These are phyloP conservation scores for Rhizopogon hawkerae DNA, from an alignment of 1,284 basidiomycete species.

Conservation along the genomic window DNA sequence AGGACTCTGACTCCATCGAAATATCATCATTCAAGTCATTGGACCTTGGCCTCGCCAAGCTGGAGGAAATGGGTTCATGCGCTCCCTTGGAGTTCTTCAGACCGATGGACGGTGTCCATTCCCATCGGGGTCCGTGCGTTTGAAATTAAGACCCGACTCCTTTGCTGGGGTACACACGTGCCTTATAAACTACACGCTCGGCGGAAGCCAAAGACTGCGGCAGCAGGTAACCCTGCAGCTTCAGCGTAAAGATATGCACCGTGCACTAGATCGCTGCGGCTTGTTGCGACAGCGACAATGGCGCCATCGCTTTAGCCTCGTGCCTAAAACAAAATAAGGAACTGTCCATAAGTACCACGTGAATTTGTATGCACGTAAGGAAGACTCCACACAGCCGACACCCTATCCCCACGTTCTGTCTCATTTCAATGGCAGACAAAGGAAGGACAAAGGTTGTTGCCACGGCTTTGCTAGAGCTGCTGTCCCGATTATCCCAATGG, in stretches of 20 bases:
- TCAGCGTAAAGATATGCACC: background rate
- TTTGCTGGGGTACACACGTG: background rate
- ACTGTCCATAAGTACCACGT: background rate
- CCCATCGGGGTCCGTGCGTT: background rate
- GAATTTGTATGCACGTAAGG: background rate
- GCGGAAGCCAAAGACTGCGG: background rate
- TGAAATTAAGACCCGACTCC: background rate
- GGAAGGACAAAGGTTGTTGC: background rate
- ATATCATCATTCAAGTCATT: background rate
- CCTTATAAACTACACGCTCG: background rate
- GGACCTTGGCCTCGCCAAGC: background rate
- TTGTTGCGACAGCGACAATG: background rate
- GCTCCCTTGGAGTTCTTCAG: background rate
- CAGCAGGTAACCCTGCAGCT: background rate
- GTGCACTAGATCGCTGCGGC: background rate
- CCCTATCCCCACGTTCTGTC: background rate
- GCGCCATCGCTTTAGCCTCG: background rate
- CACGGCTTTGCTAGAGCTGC: background rate
- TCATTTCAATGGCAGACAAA: background rate
- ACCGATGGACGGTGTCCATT: background rate
- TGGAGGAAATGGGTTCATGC: background rate
- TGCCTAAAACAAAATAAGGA: background rate
- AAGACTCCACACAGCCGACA: background rate
- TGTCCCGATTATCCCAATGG: background rate
- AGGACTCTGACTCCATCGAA: background rate